These are phyloP conservation scores for Podaxis mareebaensis DNA, from an alignment of 768 basidiomycete species.

Conservation along the genomic window DNA sequence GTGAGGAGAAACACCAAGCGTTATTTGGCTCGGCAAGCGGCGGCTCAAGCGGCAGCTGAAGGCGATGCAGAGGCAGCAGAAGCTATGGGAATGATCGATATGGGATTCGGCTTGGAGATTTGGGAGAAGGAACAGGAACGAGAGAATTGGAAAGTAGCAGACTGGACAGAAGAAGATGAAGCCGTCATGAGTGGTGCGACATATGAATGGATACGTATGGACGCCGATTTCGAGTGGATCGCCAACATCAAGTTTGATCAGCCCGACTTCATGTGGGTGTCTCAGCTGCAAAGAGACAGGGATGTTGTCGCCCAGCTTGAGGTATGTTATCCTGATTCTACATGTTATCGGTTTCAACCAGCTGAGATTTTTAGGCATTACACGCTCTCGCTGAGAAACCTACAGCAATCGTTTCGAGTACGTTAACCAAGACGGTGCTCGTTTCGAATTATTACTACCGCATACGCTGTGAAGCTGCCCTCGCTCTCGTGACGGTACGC, in stretches of 20 bases:
- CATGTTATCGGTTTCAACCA: constrained; percentile 6
- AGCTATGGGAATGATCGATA: constrained; percentile 91
- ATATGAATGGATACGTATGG: constrained; percentile 99
- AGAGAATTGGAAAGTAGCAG: constrained; percentile 94
- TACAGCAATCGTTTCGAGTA: constrained; percentile 85
- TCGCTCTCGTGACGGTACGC: constrained; percentile 78
- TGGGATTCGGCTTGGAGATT: constrained; percentile 89
- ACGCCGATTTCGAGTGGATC: constrained; percentile 99
- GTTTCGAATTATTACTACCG: constrained; percentile 96
- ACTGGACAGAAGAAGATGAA: constrained; percentile 98
- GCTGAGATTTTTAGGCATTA: constrained; percentile 64
- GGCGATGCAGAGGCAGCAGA: constrained; percentile 92
- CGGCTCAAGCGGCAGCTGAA: constrained; percentile 89
- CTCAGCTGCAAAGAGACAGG: constrained; percentile 90
- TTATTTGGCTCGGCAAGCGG: constrained; percentile 91
- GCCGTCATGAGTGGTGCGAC: constrained; percentile 91
- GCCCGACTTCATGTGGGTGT: constrained; percentile 99
- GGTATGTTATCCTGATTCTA: constrained; percentile 46
- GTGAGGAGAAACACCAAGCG: constrained; percentile 95
- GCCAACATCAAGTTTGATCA: constrained; percentile 91
- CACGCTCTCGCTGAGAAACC: constrained; percentile 80
- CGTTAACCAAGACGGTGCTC: constrained; percentile 89
- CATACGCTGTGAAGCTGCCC: constrained; percentile 92
- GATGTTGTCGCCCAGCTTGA: constrained; percentile 98
- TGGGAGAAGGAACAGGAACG: constrained; percentile 96